Conservation (phyloP, 176 grass and related monocot species). For the Eleusine indica region DNA sequence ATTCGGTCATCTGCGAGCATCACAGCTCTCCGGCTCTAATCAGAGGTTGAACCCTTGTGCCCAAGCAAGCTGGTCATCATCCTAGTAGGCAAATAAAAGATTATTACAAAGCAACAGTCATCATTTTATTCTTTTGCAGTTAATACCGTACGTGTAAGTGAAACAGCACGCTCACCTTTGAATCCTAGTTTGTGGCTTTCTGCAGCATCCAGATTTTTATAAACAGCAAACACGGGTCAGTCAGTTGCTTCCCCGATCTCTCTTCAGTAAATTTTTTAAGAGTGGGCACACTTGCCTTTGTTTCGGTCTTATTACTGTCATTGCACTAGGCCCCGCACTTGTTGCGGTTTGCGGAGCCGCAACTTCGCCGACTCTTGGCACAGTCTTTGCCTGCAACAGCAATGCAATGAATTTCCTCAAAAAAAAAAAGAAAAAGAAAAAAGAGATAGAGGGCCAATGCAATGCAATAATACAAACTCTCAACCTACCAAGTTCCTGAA, state of each 20-base stretch:
- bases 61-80: constrained; percentile 42
- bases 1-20: neutral
- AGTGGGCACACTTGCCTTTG: constrained; percentile 68
- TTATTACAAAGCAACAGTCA: neutral
- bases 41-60: constrained; percentile 22
- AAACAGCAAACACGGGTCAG: constrained; percentile 57
- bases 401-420: no score
- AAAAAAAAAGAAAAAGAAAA: no score
- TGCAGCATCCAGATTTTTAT: constrained; percentile 42
- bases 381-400: constrained; percentile 54
- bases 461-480: neutral
- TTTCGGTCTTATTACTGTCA: constrained; percentile 35
- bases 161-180: constrained; percentile 52
- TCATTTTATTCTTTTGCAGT: constrained; percentile 13
- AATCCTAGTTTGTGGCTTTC: constrained; percentile 60
- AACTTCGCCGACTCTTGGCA: constrained; percentile 42
- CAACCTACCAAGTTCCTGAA: constrained; percentile 65
- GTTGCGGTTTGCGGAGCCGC: constrained; percentile 21
- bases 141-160: neutral
- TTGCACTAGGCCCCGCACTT: constrained; percentile 18
- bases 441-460: neutral
- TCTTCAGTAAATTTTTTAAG: constrained; percentile 61
- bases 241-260: constrained; percentile 54
- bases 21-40: neutral
- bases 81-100: constrained; percentile 41